A percentile compares a stretch with the other conserved stretches of the same genome.
Conservation (phyloP, 1,284 basidiomycete genomes). For the Ceratobasidium sp. region DNA sequence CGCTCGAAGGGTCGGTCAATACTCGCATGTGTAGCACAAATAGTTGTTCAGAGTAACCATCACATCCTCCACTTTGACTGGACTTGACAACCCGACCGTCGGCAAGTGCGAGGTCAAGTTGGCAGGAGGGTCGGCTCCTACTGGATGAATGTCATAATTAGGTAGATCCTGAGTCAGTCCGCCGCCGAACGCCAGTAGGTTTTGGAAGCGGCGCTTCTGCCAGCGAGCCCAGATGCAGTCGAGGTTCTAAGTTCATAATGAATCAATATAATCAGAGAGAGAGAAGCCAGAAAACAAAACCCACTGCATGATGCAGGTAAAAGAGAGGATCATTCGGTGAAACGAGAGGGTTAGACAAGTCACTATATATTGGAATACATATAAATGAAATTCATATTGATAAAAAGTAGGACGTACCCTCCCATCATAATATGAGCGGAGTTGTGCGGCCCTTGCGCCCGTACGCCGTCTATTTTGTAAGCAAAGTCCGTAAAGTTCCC, state of each 20-base stretch:
- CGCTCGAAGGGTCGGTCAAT: too few relatives aligned
- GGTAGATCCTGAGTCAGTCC: constrained; percentile 24
- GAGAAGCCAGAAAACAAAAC: not conserved
- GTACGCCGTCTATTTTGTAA: constrained; percentile 20
- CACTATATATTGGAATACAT: not conserved
- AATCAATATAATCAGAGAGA: not conserved
- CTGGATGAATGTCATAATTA: constrained; percentile 31
- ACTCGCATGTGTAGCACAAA: constrained; percentile 36
- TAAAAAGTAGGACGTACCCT: not conserved
- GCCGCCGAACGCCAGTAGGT: constrained; percentile 30
- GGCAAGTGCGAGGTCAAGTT: not conserved
- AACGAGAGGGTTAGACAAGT: constrained; percentile 21
- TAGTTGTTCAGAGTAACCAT: constrained; percentile 9
- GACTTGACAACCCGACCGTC: not conserved
- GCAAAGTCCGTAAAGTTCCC: constrained; percentile 37
- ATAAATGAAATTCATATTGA: not conserved
- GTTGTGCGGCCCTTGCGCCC: constrained; percentile 35
- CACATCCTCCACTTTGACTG: constrained; percentile 7
- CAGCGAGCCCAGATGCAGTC: constrained; percentile 39
- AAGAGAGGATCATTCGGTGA: constrained; percentile 36
- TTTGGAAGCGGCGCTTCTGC: constrained; percentile 23
- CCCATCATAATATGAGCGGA: constrained; percentile 30
- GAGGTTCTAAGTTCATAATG: constrained; percentile 18
- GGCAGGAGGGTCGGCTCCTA: not conserved
- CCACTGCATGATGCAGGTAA: constrained; percentile 6